Evolutionary conservation across 352 stramenopile genomes (phyloP).

Genomic region (Pythium monospermum): DNA sequence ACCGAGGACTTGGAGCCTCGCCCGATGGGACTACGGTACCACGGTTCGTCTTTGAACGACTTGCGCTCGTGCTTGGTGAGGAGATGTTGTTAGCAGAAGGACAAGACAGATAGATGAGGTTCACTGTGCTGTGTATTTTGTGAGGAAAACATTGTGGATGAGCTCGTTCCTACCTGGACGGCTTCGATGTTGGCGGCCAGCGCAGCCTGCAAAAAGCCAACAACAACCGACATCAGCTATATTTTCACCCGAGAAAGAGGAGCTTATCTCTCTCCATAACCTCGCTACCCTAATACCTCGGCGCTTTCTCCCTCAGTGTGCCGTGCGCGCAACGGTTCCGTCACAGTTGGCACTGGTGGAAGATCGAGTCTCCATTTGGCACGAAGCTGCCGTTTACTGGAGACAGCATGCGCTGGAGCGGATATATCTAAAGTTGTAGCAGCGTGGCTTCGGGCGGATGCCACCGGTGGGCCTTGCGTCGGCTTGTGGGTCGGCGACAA

Average conservation of each 20-base stretch:
- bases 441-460: background rate
- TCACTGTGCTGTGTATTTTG: too few species aligned
- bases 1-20: constrained; percentile 43
- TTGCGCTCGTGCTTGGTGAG: constrained; percentile 33
- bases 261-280: too few species aligned
- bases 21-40: constrained; percentile 47
- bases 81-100: too few species aligned
- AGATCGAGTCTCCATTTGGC: constrained; percentile 16
- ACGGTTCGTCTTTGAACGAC: constrained; percentile 56
- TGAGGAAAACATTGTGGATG: too few species aligned
- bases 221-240: too few species aligned
- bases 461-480: background rate
- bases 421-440: background rate
- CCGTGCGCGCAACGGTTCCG: constrained; percentile 1
- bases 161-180: constrained; percentile 8
- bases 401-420: background rate
- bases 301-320: too few species aligned
- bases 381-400: constrained; percentile 9
- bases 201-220: background rate
- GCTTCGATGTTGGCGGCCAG: constrained; percentile 16
- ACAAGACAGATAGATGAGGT: too few species aligned
- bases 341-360: constrained; percentile 1
- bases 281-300: too few species aligned
- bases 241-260: too few species aligned
- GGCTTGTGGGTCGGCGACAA: background rate